Conservation (phyloP, 1,284 basidiomycete genomes). For the Porogramme epimiltina region DNA sequence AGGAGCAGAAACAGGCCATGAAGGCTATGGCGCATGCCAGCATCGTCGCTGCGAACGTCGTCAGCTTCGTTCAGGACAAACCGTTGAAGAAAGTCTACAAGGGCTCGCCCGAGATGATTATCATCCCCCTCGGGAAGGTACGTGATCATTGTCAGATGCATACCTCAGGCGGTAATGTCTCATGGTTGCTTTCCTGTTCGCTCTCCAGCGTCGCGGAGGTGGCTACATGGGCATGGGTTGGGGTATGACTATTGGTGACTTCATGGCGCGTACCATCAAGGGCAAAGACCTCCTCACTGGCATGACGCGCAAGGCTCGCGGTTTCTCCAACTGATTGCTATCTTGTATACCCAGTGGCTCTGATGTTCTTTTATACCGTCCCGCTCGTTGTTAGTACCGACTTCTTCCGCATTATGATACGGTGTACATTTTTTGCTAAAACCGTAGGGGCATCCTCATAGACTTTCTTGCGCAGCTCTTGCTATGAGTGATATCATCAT, state of each 20-base stretch:
- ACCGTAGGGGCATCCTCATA: no score
- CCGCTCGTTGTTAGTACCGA: background rate
- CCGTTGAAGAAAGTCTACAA: conserved; percentile 46
- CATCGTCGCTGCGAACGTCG: conserved; percentile 49
- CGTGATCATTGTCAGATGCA: no score
- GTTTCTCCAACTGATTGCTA: conserved; percentile 12
- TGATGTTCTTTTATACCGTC: background rate
- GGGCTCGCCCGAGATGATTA: conserved; percentile 52
- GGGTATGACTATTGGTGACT: conserved; percentile 39
- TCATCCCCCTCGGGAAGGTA: conserved; percentile 63
- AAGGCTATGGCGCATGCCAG: conserved; percentile 48
- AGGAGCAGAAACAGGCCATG: conserved; percentile 59
- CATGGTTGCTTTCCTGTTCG: background rate
- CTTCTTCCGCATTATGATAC: no score
- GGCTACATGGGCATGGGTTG: conserved; percentile 48
- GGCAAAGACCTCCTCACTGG: conserved; percentile 28
- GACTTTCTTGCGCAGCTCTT: background rate
- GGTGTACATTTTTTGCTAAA: background rate
- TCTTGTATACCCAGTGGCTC: no score
- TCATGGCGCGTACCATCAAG: conserved; percentile 26
- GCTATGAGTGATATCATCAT: background rate
- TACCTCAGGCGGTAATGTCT: no score
- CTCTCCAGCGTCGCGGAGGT: conserved; percentile 45
- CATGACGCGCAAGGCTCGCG: conserved; percentile 15
- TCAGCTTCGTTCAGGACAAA: conserved; percentile 41